Base-by-base conservation (phyloP, 805 yeast species). In the Vanderwaltozyma verrucispora region DNA sequence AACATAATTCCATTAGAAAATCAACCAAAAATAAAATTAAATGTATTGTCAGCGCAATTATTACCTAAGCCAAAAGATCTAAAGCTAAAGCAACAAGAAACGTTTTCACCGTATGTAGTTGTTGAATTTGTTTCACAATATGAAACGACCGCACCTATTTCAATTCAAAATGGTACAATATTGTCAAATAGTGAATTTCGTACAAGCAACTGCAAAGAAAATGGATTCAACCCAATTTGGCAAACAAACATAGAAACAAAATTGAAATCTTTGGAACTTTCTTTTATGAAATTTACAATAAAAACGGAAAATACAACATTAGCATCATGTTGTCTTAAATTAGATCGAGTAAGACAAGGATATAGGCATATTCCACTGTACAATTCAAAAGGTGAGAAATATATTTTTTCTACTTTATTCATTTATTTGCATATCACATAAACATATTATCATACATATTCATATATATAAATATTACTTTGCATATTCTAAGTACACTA, bases 211-310 rank as follows among this genome's bases (percentile, higher is more conserved):
- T 70, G 80, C 1, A 52, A 56, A 6, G 76, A 74, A 35, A 87
- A 88, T 59, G 96, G 96, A 0, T 85, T 84, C 60, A 86, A 83
- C 51, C 96, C 96, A 0, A 59, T 70, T 6, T 89, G 96, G 96
- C 74, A 79, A 43, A 68, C 71, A 35, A 55, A 52, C 4, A 69
- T 77, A 42, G 44, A 54, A n/a, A 68, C 79, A 2, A 49, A 49
- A 0, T 46, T 66, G 6, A 54, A 59, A 4, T 55, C 68, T 7
- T 55, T 52, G 5, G 59, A 64, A 38, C 63, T 81, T 29, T 69
- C 75, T 2, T 83, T 83, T 52, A 42, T 80, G 8, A 62, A 74
- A 38, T 66, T 83, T 37, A 49, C 67, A 2, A 68, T 78, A 3
- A 70, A 71, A 43, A 60, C 74, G 2, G 63, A 61, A 2, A 59